phyloP scores from a whole-genome alignment of 139 green algal species.

The Axilococcus clingmanii region DNA sequence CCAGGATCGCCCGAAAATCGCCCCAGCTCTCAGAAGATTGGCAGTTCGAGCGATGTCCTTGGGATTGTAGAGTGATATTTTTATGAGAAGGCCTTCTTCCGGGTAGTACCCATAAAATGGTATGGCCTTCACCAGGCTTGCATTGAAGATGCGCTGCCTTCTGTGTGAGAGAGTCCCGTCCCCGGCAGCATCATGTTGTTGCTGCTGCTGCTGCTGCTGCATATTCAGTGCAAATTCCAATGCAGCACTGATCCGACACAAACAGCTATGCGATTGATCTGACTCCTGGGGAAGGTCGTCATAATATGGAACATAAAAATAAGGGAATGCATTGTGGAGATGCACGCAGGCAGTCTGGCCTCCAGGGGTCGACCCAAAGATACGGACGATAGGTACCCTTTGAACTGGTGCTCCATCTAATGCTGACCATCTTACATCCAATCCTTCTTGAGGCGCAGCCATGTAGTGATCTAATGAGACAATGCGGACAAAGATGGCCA shows the following conservation, averaged over 20 bases:
- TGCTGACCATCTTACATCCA: constrained; percentile 63
- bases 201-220: background rate
- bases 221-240: constrained; percentile 15
- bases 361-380: constrained; percentile 80
- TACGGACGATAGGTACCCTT: constrained; percentile 77
- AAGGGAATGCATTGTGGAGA: constrained; percentile 85
- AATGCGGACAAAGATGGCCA: constrained; percentile 26
- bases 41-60: constrained; percentile 50
- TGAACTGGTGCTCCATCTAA: constrained; percentile 46
- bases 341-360: constrained; percentile 87
- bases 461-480: constrained; percentile 83
- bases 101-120: constrained; percentile 85
- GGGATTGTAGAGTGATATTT: constrained; percentile 76
- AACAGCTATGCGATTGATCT: constrained; percentile 21
- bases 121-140: constrained; percentile 62
- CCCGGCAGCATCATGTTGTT: background rate
- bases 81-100: constrained; percentile 73
- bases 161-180: background rate
- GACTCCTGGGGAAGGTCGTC: constrained; percentile 56
- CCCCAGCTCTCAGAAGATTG: constrained; percentile 56
- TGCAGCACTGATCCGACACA: constrained; percentile 31
- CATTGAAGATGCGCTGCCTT: constrained; percentile 38
- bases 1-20: constrained; percentile 56
- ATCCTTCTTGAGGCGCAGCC: constrained; percentile 52
- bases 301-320: constrained; percentile 88